Evolutionary conservation across 192 early-diverging fungal genomes (phyloP).

Genomic region (Phlyctochytrium planicorne): DNA sequence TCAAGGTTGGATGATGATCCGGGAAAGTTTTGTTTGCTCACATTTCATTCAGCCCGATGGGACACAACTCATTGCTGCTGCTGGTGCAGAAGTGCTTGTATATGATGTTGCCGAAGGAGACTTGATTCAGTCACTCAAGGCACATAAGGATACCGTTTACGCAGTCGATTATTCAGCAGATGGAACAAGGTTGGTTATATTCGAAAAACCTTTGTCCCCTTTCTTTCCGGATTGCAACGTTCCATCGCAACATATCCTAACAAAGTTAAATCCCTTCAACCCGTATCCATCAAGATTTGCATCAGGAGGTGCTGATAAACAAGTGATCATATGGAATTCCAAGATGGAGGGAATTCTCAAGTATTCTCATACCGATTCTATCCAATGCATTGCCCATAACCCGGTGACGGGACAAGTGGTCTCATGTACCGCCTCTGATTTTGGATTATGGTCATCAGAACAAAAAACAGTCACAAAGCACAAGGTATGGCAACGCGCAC

Average conservation of each 20-base stretch:
- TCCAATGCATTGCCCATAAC: conserved; percentile 50
- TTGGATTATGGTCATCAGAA: conserved; percentile 59
- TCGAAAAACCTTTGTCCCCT: no score
- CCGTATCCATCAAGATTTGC: conserved; percentile 39
- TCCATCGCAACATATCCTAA: no score
- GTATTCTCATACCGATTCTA: conserved; percentile 57
- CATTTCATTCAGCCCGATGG: conserved; percentile 32
- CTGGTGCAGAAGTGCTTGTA: conserved; percentile 52
- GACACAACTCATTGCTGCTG: conserved; percentile 46
- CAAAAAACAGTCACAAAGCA: conserved; percentile 53
- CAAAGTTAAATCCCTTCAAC: conserved; percentile 14
- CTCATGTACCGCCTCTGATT: conserved; percentile 53
- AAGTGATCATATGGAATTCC: conserved; percentile 59
- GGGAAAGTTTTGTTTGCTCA: conserved; percentile 2
- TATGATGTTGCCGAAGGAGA: conserved; percentile 54
- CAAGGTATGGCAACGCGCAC: conserved; percentile 37
- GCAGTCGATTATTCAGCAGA: conserved; percentile 42
- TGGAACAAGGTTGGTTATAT: conserved; percentile 18
- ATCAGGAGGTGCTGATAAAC: conserved; percentile 60
- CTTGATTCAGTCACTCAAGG: conserved; percentile 51
- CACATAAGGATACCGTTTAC: conserved; percentile 55
- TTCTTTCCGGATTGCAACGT: no score
- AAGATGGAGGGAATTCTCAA: conserved; percentile 54
- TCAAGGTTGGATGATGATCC: conserved; percentile 17
- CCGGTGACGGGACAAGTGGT: conserved; percentile 49